Percentiles rank a stretch among this genome's conserved stretches.
Conservation (phyloP, 148 eudicot species). For the Amaranthus cruentus region DNA sequence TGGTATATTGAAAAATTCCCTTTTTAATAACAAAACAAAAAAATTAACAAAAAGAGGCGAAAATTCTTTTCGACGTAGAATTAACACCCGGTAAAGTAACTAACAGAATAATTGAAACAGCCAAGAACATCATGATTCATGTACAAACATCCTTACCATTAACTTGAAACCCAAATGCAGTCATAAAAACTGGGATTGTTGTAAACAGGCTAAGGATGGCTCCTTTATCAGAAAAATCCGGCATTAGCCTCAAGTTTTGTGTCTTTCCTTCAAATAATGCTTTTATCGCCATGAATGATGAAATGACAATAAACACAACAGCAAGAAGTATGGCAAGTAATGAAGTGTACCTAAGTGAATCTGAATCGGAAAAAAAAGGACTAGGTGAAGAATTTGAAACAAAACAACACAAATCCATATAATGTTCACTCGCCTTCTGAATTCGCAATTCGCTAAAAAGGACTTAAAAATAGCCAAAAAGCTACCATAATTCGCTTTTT, state of each 20-base stretch:
- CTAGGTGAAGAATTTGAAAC: constrained; percentile 5
- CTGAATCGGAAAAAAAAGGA: constrained; percentile 36
- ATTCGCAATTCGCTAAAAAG: no score
- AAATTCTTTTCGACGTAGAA: not conserved
- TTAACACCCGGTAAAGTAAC: not conserved
- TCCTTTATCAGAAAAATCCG: constrained; percentile 54
- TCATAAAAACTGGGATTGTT: constrained; percentile 76
- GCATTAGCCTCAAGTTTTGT: constrained; percentile 48
- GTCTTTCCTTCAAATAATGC: constrained; percentile 65
- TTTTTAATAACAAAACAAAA: not conserved
- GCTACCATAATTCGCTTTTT: not conserved
- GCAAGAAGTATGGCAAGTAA: constrained; percentile 80
- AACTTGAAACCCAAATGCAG: constrained; percentile 81
- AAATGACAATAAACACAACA: constrained; percentile 63
- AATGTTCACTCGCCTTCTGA: not conserved
- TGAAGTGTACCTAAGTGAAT: constrained; percentile 83
- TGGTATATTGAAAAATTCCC: not conserved
- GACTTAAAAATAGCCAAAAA: not conserved
- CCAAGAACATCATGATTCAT: not conserved
- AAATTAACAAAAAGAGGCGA: not conserved
- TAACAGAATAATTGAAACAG: not conserved
- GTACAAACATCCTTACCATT: constrained; percentile 44
- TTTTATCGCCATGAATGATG: constrained; percentile 67
- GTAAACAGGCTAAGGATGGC: constrained; percentile 60
- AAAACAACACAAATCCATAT: not conserved